These are phyloP conservation scores for Phragmites australis DNA, from an alignment of 176 grass and related monocot species.

Conservation along the genomic window DNA sequence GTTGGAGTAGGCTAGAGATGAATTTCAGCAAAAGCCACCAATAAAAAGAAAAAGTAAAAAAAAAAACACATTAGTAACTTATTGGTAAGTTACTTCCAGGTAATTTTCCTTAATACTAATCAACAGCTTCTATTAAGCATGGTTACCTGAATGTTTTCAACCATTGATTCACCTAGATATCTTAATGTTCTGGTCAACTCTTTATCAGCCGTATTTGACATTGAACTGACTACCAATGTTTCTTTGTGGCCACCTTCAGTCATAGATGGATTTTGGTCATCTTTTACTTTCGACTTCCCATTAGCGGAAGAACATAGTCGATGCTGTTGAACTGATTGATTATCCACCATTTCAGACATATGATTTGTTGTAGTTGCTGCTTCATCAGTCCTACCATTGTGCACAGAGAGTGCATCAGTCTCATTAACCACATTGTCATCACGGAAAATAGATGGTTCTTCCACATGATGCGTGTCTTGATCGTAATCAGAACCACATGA, in stretches of 20 bases:
- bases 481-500: slow-evolving; percentile 38
- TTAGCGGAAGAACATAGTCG: slow-evolving; percentile 32
- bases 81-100: slow-evolving; percentile 7
- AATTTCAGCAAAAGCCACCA: no score
- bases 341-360: slow-evolving; percentile 31
- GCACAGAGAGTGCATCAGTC: slow-evolving; percentile 30
- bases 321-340: slow-evolving; percentile 25
- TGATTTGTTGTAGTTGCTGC: slow-evolving; percentile 16
- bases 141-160: slow-evolving; percentile 89
- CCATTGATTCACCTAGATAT: slow-evolving; percentile 75
- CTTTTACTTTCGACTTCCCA: slow-evolving; percentile 34
- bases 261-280: slow-evolving; percentile 4
- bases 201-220: slow-evolving; percentile 51
- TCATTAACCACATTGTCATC: slow-evolving; percentile 33
- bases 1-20: no score
- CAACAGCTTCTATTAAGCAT: slow-evolving; percentile 2
- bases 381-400: slow-evolving; percentile 40
- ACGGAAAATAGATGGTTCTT: slow-evolving; percentile 33
- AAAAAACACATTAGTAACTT: no score
- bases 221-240: slow-evolving; percentile 33
- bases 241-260: slow-evolving; percentile 39
- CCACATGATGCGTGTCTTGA: slow-evolving; percentile 40
- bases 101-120: not conserved
- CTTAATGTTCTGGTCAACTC: slow-evolving; percentile 62
- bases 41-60: no score